Evolutionary conservation across 768 basidiomycete species (phyloP).

Genomic region (Boletus speciosus): DNA sequence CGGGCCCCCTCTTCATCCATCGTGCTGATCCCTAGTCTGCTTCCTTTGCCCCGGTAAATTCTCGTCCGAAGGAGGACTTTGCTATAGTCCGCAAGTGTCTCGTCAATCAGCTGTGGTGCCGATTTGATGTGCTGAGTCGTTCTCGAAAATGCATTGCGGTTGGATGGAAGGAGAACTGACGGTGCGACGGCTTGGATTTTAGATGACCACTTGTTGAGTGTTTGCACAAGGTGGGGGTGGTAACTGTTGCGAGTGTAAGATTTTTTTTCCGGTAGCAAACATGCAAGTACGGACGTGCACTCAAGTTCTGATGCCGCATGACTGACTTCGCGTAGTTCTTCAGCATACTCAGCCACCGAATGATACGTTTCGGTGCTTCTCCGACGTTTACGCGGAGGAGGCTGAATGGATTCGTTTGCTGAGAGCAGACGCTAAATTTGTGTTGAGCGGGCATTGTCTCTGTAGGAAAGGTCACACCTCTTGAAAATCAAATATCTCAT

Average conservation of each 20-base stretch:
- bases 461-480: slow-evolving; percentile 43
- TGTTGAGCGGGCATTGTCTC: slow-evolving; percentile 13
- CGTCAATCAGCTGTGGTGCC: slow-evolving; percentile 74
- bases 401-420: slow-evolving; percentile 44
- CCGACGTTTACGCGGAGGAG: slow-evolving; percentile 57
- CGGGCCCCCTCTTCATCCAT: slow-evolving; percentile 34
- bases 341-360: slow-evolving; percentile 9
- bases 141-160: slow-evolving; percentile 66
- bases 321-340: slow-evolving; percentile 42
- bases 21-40: slow-evolving; percentile 37
- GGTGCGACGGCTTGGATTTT: slow-evolving; percentile 94
- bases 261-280: background rate
- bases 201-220: slow-evolving; percentile 89
- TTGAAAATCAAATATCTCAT: slow-evolving; percentile 67
- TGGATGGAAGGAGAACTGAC: slow-evolving; percentile 65
- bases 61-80: slow-evolving; percentile 66
- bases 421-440: slow-evolving; percentile 41
- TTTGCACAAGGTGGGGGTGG: slow-evolving; percentile 71
- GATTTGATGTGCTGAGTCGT: slow-evolving; percentile 55
- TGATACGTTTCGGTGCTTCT: slow-evolving; percentile 33
- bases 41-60: slow-evolving; percentile 47
- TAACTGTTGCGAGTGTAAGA: slow-evolving; percentile 35
- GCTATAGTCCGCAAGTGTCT: slow-evolving; percentile 54
- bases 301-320: slow-evolving; percentile 46
- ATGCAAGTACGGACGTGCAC: slow-evolving; percentile 41